Conservation (phyloP, 371 early-diverging fungal genomes). For the Zychaea mexicana region DNA sequence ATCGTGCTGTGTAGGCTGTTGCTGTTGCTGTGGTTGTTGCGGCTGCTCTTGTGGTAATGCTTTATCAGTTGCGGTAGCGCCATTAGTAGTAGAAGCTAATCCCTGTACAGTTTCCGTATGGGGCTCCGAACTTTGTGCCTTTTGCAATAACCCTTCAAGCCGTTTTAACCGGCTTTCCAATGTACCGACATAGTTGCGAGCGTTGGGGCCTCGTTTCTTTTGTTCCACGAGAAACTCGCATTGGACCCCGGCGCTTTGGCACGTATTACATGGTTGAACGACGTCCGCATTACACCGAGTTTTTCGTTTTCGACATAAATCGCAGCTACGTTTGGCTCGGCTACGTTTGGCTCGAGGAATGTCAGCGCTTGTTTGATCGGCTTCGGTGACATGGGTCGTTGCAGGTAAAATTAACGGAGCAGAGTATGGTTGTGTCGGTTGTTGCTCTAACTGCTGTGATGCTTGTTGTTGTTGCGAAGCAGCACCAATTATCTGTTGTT, state of each 20-base stretch:
- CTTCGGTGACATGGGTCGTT: neutral
- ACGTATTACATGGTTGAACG: conserved; percentile 14
- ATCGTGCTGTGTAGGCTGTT: neutral
- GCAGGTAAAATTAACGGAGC: neutral
- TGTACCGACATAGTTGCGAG: conserved; percentile 31
- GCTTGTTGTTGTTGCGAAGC: neutral
- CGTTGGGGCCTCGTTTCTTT: conserved; percentile 38
- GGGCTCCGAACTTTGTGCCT: neutral
- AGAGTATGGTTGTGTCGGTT: neutral
- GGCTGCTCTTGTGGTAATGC: neutral
- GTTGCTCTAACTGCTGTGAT: neutral
- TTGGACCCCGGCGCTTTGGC: conserved; percentile 8
- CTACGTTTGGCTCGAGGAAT: conserved; percentile 12
- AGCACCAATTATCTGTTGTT: neutral
- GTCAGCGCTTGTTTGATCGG: neutral
- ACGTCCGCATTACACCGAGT: conserved; percentile 17
- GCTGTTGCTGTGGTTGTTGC: neutral
- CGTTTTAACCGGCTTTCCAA: conserved; percentile 35
- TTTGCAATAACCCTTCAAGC: conserved; percentile 33
- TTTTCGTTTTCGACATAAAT: conserved; percentile 22
- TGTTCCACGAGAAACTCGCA: conserved; percentile 28
- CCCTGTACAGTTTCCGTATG: neutral
- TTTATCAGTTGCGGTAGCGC: too few species aligned
- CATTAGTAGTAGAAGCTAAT: too few species aligned
- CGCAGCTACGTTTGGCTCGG: conserved; percentile 24